Conservation (phyloP, 768 basidiomycete genomes). For the Amanita fuliginea region DNA sequence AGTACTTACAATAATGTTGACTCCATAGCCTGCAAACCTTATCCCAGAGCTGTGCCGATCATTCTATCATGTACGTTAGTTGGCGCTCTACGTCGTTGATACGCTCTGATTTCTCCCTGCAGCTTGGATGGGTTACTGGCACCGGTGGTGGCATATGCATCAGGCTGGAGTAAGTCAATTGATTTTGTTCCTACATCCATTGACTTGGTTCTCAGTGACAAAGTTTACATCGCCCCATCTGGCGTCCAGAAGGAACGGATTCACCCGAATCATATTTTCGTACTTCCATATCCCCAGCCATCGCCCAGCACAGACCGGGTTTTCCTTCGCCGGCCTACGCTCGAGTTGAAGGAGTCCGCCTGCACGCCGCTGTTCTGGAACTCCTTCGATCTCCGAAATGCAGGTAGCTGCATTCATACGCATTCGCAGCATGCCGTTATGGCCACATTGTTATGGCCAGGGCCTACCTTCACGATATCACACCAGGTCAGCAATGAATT, state of each 20-base stretch:
- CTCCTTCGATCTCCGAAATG: constrained; percentile 68
- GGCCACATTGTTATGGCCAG: constrained; percentile 71
- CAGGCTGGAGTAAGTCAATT: constrained; percentile 40
- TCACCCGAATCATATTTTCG: constrained; percentile 74
- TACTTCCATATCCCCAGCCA: constrained; percentile 66
- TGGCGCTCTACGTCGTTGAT: background rate
- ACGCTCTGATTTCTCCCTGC: constrained; percentile 3
- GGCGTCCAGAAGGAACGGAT: constrained; percentile 91
- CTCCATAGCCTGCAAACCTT: constrained; percentile 72
- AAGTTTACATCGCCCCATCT: constrained; percentile 80
- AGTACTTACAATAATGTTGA: background rate
- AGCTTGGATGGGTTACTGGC: constrained; percentile 87
- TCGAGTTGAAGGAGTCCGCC: constrained; percentile 71
- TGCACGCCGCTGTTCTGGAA: constrained; percentile 93
- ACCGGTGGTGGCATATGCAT: constrained; percentile 80
- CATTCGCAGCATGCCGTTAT: constrained; percentile 88
- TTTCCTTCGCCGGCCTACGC: constrained; percentile 65
- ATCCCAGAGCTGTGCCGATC: constrained; percentile 77
- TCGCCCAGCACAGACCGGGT: constrained; percentile 59
- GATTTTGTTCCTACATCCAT: background rate
- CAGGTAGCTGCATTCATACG: constrained; percentile 85
- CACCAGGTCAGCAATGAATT: constrained; percentile 50
- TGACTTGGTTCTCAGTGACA: constrained; percentile 34
- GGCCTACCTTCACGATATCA: constrained; percentile 63
- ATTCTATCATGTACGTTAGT: constrained; percentile 49